Conservation (phyloP, 371 early-diverging fungal species). For the Apophysomyces sp. region DNA sequence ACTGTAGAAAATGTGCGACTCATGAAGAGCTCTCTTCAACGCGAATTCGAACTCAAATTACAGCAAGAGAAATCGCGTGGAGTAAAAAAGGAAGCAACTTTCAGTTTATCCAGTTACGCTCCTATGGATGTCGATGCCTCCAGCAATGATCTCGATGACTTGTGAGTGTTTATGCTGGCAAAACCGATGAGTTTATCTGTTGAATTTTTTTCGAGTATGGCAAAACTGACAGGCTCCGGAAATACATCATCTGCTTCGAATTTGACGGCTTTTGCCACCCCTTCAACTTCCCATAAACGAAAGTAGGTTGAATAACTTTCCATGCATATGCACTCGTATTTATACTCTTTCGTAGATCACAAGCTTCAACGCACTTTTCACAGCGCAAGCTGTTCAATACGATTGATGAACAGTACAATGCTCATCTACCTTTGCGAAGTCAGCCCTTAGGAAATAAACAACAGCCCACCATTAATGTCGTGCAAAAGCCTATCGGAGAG, state of each 20-base stretch:
- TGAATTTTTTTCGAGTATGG: slow-evolving; percentile 4
- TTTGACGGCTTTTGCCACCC: not conserved
- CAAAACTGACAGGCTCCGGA: slow-evolving; percentile 1
- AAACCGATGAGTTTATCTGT: not conserved
- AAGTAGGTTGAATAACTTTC: slow-evolving; percentile 12
- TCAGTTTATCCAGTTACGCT: not conserved
- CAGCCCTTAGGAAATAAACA: slow-evolving; percentile 4
- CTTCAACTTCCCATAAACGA: slow-evolving; percentile 8
- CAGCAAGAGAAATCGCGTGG: slow-evolving; percentile 16
- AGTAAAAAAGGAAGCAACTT: slow-evolving; percentile 6
- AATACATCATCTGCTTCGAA: not conserved
- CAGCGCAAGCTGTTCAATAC: slow-evolving; percentile 23
- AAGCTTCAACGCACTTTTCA: slow-evolving; percentile 15
- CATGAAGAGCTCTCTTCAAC: slow-evolving; percentile 25
- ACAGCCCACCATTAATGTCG: slow-evolving; percentile 23
- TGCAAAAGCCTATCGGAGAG: slow-evolving; percentile 52
- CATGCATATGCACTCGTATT: not conserved
- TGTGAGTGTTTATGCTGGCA: slow-evolving; percentile 5
- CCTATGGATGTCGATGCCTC: slow-evolving; percentile 1
- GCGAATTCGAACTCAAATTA: slow-evolving; percentile 33
- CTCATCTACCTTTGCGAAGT: slow-evolving; percentile 15
- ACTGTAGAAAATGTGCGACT: slow-evolving; percentile 29
- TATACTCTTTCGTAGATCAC: slow-evolving; percentile 5
- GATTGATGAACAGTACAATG: slow-evolving; percentile 34
- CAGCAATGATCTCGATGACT: slow-evolving; percentile 5